These are phyloP conservation scores for Fagopyrum esculentum DNA, from an alignment of 148 eudicot species.

Conservation along the genomic window DNA sequence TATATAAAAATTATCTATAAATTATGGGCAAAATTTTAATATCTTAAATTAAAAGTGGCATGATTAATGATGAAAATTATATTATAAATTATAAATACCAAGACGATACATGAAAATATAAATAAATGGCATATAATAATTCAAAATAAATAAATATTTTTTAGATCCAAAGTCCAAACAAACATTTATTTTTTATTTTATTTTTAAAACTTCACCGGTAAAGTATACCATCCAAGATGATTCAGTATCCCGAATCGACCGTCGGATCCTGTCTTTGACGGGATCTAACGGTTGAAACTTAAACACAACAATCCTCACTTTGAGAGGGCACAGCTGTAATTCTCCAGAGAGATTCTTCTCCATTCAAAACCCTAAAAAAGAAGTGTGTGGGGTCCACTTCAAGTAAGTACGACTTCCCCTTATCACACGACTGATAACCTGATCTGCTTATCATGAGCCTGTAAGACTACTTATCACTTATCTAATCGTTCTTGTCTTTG, in stretches of 20 bases:
- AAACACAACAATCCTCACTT: neutral
- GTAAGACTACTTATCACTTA: neutral
- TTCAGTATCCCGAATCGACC: neutral
- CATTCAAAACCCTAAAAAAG: slow-evolving; percentile 3
- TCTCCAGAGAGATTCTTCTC: slow-evolving; percentile 11
- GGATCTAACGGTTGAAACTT: neutral
- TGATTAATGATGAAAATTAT: too few relatives aligned
- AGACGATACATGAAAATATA: too few relatives aligned
- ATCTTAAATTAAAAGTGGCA: too few relatives aligned
- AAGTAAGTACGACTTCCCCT: neutral
- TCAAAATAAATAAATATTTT: too few relatives aligned
- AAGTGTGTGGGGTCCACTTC: slow-evolving; percentile 6
- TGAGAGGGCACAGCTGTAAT: slow-evolving; percentile 12
- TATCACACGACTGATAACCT: neutral
- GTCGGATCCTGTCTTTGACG: neutral
- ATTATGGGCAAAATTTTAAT: too few relatives aligned
- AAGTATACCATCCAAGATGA: too few relatives aligned
- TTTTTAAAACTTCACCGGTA: too few relatives aligned
- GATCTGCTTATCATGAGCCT: neutral
- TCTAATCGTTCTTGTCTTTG: slow-evolving; percentile 6
- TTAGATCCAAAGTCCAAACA: too few relatives aligned
- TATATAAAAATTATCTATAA: too few relatives aligned
- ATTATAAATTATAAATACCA: too few relatives aligned
- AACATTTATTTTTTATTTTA: too few relatives aligned
- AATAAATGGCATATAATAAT: too few relatives aligned